Base-by-base conservation (phyloP, 169 alveolate species). In the Toxoplasma gondii region DNA sequence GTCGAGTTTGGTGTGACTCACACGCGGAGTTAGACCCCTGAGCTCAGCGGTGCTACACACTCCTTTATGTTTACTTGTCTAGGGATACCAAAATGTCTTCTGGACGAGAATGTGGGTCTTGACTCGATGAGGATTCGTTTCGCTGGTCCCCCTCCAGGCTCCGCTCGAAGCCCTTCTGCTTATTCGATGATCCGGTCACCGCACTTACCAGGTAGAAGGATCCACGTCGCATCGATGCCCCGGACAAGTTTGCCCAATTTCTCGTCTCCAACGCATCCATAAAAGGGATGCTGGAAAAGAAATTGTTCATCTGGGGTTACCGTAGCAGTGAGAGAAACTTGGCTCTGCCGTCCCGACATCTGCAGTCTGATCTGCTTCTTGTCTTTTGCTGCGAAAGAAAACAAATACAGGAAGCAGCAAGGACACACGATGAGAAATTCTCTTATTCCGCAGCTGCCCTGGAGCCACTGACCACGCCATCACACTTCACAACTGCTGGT, bases 171-270 rank as follows among this genome's bases (percentile, higher is more conserved):
- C 36, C 24, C n/a, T 64, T 64, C 78, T 64, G 78, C 78, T 2
- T 24, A 24, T 64, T 64, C 27, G 10, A 36, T 64, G 0, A 19
- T 19, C 36, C 36, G 34, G 78, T 64, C 34, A 64, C 78, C 78
- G 4, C 78, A 31, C 78, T 10, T 64, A 64, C 78, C 78, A 64
- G 78, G 34, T 19, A 4, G 29, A 31, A 82, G 49, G 1, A 19
- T 24, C 90, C 90, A 82, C 39, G 39, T 7, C 49, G 90, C 90
- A n/a, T 22, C 38, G 34, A 82, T 29, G n/a, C 90, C 90, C 36
- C 39, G 34, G 39, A 36, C 67, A n/a, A 31, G 38, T 16, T 43
- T 82, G 69, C 90, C 90, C 54, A 82, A 67, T 10, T 82, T 39
- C 69, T 41, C 67, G 38, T 82, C 36, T 17, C 90, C 90, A 82